A percentile compares a stretch with the other conserved stretches of the same genome.
phyloP scores from a whole-genome alignment of 2,329 filamentous ascomycete genomes.

The Phyllosticta paracitricarpa region DNA sequence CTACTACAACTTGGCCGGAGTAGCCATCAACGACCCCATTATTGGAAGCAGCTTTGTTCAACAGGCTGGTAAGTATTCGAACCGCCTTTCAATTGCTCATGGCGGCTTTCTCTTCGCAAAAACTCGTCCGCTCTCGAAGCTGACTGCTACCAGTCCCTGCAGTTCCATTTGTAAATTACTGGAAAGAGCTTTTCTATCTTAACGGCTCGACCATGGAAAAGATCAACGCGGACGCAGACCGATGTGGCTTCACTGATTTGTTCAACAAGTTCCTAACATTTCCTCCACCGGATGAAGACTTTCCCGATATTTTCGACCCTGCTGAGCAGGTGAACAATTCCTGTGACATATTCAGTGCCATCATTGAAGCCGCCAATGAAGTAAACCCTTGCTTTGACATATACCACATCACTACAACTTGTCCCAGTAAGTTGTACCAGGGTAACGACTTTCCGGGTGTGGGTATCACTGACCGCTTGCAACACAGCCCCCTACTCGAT shows the following conservation, averaged over 20 bases:
- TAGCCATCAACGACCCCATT: conserved; percentile 40
- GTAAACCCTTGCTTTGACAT: conserved; percentile 43
- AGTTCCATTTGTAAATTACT: conserved; percentile 29
- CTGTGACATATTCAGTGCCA: conserved; percentile 29
- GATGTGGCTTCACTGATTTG: conserved; percentile 29
- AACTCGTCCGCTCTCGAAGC: not conserved
- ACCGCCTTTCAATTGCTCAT: not conserved
- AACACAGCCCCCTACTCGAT: conserved; percentile 23
- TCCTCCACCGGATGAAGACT: conserved; percentile 23
- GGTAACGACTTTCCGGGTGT: conserved; percentile 32
- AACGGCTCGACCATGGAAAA: conserved; percentile 33
- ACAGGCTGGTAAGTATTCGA: conserved; percentile 20
- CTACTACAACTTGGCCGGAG: conserved; percentile 44
- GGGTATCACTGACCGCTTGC: not conserved
- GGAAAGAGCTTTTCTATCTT: conserved; percentile 31
- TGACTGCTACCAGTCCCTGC: conserved; percentile 18
- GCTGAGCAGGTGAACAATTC: not conserved
- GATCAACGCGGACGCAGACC: conserved; percentile 23
- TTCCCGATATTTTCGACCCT: conserved; percentile 21
- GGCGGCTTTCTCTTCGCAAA: not conserved
- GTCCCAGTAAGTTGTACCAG: conserved; percentile 16
- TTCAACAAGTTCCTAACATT: conserved; percentile 33
- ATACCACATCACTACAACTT: conserved; percentile 35
- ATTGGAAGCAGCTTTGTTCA: conserved; percentile 33
- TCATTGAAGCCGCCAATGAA: conserved; percentile 29